phyloP scores from a whole-genome alignment of 352 stramenopile species.

The Globisporangium lucens region DNA sequence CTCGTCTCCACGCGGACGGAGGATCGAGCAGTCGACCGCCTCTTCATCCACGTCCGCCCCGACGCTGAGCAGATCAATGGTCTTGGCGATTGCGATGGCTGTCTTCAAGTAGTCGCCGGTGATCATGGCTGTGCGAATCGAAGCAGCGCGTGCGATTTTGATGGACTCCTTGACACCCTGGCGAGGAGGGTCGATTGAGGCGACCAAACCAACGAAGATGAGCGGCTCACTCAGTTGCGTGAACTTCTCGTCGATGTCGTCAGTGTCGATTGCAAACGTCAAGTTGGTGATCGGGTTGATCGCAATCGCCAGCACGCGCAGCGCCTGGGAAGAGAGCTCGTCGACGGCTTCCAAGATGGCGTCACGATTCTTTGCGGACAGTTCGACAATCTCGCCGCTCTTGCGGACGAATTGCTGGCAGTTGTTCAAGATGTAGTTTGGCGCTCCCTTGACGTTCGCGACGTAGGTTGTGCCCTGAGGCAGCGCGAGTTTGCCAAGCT shows the following conservation, averaged over 20 bases:
- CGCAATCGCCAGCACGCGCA: slow-evolving; percentile 75
- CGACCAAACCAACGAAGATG: slow-evolving; percentile 88
- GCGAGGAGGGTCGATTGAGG: slow-evolving; percentile 64
- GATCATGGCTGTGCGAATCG: slow-evolving; percentile 75
- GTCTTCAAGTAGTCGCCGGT: slow-evolving; percentile 92
- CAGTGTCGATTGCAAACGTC: slow-evolving; percentile 20
- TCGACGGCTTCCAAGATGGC: slow-evolving; percentile 32
- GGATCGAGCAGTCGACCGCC: slow-evolving; percentile 11
- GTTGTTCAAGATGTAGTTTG: slow-evolving; percentile 39
- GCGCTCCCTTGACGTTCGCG: slow-evolving; percentile 36
- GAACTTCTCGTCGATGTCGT: slow-evolving; percentile 32
- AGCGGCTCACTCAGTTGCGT: slow-evolving; percentile 36
- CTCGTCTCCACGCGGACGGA: slow-evolving; percentile 13
- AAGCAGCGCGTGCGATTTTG: slow-evolving; percentile 25
- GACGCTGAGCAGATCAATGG: slow-evolving; percentile 76
- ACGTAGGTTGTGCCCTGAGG: slow-evolving; percentile 19
- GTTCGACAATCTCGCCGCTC: slow-evolving; percentile 23
- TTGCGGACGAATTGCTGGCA: slow-evolving; percentile 30
- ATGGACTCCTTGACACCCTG: slow-evolving; percentile 40
- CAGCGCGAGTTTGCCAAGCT: slow-evolving; percentile 27
- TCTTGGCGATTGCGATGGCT: slow-evolving; percentile 83
- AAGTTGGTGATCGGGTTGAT: slow-evolving; percentile 32
- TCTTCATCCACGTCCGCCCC: slow-evolving; percentile 15
- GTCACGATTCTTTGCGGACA: slow-evolving; percentile 19
- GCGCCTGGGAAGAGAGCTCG: slow-evolving; percentile 32